Base-by-base conservation (phyloP, 2,329 filamentous ascomycete genomes). In the Aquanectria penicillioides region DNA sequence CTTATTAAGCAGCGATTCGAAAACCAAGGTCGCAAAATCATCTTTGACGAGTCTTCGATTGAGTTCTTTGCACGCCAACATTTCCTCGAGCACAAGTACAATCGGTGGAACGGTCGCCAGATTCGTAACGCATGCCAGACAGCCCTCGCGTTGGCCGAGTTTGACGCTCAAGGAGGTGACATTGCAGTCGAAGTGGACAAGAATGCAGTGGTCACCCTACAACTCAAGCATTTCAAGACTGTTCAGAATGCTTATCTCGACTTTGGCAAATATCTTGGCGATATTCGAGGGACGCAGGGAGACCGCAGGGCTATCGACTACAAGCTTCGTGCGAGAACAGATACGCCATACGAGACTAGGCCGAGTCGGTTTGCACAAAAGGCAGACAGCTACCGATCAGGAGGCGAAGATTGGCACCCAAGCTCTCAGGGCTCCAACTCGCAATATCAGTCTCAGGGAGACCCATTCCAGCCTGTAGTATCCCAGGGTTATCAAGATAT, bases 51-150 rank as follows among this genome's bases (percentile, higher is more conserved):
- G 11, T 6, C 20, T 22, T 17, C n/a, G 12, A 53, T 33, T 4
- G 26, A 12, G 9, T 36, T 15, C 28, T 50, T 36, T 23, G 29
- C 46, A 0, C 13, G 26, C 5, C 5, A 37, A 6, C 29, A 38
- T 29, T 43, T 25, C 9, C 13, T 17, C 3, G 8, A 37, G 7
- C 17, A 36, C 44, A 41, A 25, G 22, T 18, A 40, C 5, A 26
- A 33, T 9, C 73, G 26, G 89, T 80, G 68, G 50, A 59, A 59
- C 38, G 50, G 57, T 4, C 62, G 73, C 1, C 73, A 75, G 58
- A 74, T 74, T 23, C 67, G 71, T 4, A 73, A 64, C 55, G 65
- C 65, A 2, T 74, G 68, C 57, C 70, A 73, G 50, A 71, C 69
- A 3, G 73, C 71, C 0, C 47, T 71, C 9, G 68, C 71, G 0